Evolutionary conservation across 164 flowering plant species (phyloP).

Genomic region (Chimonanthus salicifolius): DNA sequence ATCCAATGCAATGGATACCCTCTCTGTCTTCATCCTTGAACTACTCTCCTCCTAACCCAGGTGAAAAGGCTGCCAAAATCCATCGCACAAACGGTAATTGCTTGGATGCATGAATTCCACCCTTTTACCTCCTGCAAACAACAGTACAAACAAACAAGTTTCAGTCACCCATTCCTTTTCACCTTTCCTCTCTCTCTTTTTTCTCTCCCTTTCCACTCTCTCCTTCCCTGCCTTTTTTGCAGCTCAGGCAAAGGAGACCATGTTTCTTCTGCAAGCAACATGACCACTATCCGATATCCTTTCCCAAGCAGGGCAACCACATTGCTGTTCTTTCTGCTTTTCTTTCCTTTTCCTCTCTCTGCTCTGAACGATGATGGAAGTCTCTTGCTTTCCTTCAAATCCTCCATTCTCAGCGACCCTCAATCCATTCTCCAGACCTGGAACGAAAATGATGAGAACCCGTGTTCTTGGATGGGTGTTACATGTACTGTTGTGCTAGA

Average conservation of each 20-base stretch:
- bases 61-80: too few relatives aligned
- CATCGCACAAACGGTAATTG: too few relatives aligned
- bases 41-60: too few relatives aligned
- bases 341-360: background rate
- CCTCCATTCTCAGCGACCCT: conserved; percentile 58
- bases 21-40: too few relatives aligned
- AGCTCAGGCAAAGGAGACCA: background rate
- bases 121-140: too few relatives aligned
- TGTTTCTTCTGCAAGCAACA: background rate
- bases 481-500: conserved; percentile 25
- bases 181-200: background rate
- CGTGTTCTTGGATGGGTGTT: conserved; percentile 80
- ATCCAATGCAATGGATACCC: too few relatives aligned
- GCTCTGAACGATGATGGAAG: conserved; percentile 52
- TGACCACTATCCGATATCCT: background rate
- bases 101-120: too few relatives aligned
- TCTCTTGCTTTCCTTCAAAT: conserved; percentile 61
- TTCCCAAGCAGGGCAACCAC: background rate
- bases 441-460: conserved; percentile 48
- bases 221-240: too few relatives aligned
- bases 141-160: too few relatives aligned
- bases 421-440: conserved; percentile 39
- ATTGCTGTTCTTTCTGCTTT: background rate
- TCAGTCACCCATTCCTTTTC: background rate
- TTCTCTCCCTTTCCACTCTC: too few relatives aligned